phyloP scores from a whole-genome alignment of 148 eudicot genomes.

The Vaccinium corymbosum region DNA sequence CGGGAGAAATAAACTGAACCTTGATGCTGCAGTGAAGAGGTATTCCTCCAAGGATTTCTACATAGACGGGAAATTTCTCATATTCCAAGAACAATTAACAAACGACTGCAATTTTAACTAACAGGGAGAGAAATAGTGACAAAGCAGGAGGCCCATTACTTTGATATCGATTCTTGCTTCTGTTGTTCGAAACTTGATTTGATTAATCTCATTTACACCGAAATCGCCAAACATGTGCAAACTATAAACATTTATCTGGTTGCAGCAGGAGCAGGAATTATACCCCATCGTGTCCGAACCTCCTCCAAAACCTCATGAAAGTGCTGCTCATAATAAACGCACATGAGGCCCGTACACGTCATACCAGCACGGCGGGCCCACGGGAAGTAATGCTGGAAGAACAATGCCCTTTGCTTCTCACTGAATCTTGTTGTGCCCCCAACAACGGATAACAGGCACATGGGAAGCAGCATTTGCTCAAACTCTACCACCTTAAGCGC shows the following conservation, averaged over 20 bases:
- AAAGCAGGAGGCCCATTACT: no score
- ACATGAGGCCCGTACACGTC: constrained; percentile 68
- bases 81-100: no score
- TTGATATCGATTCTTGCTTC: no score
- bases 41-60: no score
- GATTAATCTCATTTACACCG: no score
- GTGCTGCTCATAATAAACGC: constrained; percentile 78
- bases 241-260: background rate
- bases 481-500: constrained; percentile 94
- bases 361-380: constrained; percentile 89
- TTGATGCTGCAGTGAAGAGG: no score
- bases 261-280: constrained; percentile 67
- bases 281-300: constrained; percentile 73
- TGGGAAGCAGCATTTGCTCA: constrained; percentile 92
- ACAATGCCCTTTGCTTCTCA: constrained; percentile 61
- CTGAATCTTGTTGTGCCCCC: constrained; percentile 87
- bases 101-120: no score
- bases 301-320: constrained; percentile 78
- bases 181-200: no score
- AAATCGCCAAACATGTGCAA: no score
- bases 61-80: no score
- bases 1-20: no score
- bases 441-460: constrained; percentile 79
- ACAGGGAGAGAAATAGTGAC: no score
- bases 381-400: constrained; percentile 83